Base-by-base conservation (phyloP, 345 rosid species). In the Schrenkiella parvula region DNA sequence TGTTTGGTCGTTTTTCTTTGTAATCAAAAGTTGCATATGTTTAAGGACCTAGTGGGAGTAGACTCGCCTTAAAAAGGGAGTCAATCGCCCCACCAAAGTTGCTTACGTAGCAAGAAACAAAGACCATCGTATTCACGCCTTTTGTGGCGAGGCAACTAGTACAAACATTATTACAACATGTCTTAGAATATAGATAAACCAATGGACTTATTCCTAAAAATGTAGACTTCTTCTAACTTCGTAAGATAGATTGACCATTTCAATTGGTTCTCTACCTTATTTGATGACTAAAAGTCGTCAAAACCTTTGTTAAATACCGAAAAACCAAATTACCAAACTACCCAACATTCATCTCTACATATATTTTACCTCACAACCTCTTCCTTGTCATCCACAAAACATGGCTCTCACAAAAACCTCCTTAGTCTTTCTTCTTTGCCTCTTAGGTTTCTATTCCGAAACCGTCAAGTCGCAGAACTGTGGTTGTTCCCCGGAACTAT, bases 391-490 rank as follows among this genome's bases (percentile, higher is more conserved):
- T 28, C 22, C 31, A 56, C 72, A 57, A 56, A 56, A 35, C 59
- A 66, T 74, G 72, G 44, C 37, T 26, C 47, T 35, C 60, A 29
- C 72, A 28, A 66, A 74, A 57, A 37, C 8, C n/a, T 56, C 44
- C 11, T n/a, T 74, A 28, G 15, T 66, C 44, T 26, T 73, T 64
- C 1, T 66, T 11, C 60, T 73, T 7, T 74, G 67, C 67, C 72
- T 74, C 28, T 57, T 73, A 46, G 19, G 72, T 44, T 37, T 74
- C 4, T 74, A 19, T 8, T 66, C 46, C 29, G 2, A 66, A 70
- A 63, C 34, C 22, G 76, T 70, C 6, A 63, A 71, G 46, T 79
- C 85, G 7, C 92, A 87, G 70, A 82, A 81, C 77, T 87, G 91
- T 19, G 83, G 84, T 34, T 87, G 91, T 51, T 72, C 83, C 3